phyloP scores from a whole-genome alignment of 139 green algal species.

The Chlorella sp. region DNA sequence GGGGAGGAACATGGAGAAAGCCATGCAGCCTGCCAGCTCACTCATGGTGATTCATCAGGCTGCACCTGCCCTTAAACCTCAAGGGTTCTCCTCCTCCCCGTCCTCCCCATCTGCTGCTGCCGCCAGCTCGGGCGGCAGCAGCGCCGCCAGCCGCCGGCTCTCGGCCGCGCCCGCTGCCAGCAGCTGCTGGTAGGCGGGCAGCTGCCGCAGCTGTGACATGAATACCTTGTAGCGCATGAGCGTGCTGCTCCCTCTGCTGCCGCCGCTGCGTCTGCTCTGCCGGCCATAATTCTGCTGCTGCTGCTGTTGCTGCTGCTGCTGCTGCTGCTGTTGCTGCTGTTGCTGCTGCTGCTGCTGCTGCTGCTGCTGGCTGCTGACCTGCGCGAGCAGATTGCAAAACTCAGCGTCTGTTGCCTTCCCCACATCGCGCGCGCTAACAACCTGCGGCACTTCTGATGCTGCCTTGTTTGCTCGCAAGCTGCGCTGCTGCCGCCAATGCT shows the following conservation, averaged over 20 bases:
- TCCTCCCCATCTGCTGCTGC: background rate
- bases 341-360: background rate
- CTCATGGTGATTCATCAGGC: too few species aligned
- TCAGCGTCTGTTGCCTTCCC: background rate
- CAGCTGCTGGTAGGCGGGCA: background rate
- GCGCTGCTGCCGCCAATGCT: conserved; percentile 1
- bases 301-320: too few species aligned
- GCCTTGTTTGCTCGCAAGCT: background rate
- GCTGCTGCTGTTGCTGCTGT: background rate
- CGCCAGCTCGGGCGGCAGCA: background rate
- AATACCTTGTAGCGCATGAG: background rate
- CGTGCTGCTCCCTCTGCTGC: too few species aligned
- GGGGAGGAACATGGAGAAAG: too few species aligned
- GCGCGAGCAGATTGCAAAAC: conserved; percentile 4
- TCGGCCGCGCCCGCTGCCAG: background rate
- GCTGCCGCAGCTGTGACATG: background rate
- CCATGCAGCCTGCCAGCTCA: too few species aligned
- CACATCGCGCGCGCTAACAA: background rate
- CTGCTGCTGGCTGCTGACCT: background rate
- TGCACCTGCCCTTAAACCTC: too few species aligned
- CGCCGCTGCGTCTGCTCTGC: too few species aligned
- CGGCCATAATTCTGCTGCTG: too few species aligned
- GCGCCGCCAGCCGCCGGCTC: background rate
- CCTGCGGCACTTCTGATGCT: background rate
- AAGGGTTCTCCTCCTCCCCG: too few species aligned